Conservation (phyloP, 2,329 filamentous ascomycete genomes). For the Calycina herbarum region DNA sequence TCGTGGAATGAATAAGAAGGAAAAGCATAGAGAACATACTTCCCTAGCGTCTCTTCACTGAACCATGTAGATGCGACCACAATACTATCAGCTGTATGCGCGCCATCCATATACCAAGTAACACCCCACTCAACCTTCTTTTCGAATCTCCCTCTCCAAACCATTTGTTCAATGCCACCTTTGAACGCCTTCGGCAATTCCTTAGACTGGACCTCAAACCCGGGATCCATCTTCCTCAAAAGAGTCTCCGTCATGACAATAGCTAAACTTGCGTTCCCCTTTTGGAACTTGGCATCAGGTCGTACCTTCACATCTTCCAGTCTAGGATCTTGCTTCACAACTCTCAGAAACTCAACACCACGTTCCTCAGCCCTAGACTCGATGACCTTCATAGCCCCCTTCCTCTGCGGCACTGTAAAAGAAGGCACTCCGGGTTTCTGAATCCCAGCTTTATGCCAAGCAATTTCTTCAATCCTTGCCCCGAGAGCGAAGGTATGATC, state of each 20-base stretch:
- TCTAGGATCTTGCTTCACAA: conserved; percentile 49
- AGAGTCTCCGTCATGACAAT: conserved; percentile 53
- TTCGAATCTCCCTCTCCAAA: conserved; percentile 79
- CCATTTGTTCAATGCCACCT: conserved; percentile 71
- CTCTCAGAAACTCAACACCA: conserved; percentile 45
- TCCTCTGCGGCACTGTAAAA: conserved; percentile 55
- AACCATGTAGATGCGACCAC: conserved; percentile 84
- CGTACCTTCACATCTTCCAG: conserved; percentile 47
- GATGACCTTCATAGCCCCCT: conserved; percentile 48
- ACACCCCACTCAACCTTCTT: conserved; percentile 57
- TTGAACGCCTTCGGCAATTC: conserved; percentile 63
- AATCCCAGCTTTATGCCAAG: conserved; percentile 74
- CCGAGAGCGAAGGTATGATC: conserved; percentile 68
- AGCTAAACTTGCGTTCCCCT: conserved; percentile 54
- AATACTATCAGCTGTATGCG: conserved; percentile 89
- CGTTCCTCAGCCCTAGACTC: conserved; percentile 49
- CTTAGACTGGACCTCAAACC: conserved; percentile 27
- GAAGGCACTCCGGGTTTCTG: conserved; percentile 61
- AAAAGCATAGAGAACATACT: conserved; percentile 29
- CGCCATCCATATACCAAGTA: conserved; percentile 88
- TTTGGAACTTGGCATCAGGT: conserved; percentile 58
- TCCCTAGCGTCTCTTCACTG: conserved; percentile 46
- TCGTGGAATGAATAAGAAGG: not conserved
- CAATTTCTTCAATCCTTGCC: conserved; percentile 62
- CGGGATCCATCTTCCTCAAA: conserved; percentile 45